These are phyloP conservation scores for Helicostylum pulchrum DNA, from an alignment of 192 early-diverging fungal genomes.

Conservation along the genomic window DNA sequence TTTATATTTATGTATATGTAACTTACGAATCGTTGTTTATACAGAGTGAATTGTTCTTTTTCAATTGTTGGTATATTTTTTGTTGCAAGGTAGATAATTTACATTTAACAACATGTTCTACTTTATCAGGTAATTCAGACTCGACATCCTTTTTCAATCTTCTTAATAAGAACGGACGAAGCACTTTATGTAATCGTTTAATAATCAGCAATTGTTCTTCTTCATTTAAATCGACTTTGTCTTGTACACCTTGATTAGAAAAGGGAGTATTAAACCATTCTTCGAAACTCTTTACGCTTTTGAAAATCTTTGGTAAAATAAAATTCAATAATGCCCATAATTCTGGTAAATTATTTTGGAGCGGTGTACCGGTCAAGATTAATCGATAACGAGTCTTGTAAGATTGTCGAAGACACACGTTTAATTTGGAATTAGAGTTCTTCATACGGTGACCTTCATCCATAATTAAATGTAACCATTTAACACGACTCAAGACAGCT, in stretches of 20 bases:
- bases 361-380: slow-evolving; percentile 97
- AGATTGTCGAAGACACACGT: slow-evolving; percentile 79
- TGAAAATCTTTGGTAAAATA: slow-evolving; percentile 93
- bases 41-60: slow-evolving; percentile 69
- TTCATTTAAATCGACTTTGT: slow-evolving; percentile 92
- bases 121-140: slow-evolving; percentile 94
- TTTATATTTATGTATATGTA: too few species aligned
- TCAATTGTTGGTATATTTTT: slow-evolving; percentile 84
- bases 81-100: slow-evolving; percentile 85
- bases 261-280: slow-evolving; percentile 99
- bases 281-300: slow-evolving; percentile 95
- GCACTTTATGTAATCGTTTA: slow-evolving; percentile 90
- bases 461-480: slow-evolving; percentile 98
- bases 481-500: slow-evolving; percentile 80
- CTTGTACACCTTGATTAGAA: slow-evolving; percentile 72
- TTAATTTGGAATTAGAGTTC: slow-evolving; percentile 86
- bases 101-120: slow-evolving; percentile 91
- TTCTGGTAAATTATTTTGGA: slow-evolving; percentile 98
- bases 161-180: slow-evolving; percentile 95
- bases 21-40: slow-evolving; percentile 39
- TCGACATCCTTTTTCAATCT: slow-evolving; percentile 98
- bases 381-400: slow-evolving; percentile 89
- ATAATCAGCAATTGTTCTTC: slow-evolving; percentile 98
- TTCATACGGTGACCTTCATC: slow-evolving; percentile 99
- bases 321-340: slow-evolving; percentile 97